Conservation (phyloP, 108 stramenopile genomes). For the Seminavis robusta region DNA sequence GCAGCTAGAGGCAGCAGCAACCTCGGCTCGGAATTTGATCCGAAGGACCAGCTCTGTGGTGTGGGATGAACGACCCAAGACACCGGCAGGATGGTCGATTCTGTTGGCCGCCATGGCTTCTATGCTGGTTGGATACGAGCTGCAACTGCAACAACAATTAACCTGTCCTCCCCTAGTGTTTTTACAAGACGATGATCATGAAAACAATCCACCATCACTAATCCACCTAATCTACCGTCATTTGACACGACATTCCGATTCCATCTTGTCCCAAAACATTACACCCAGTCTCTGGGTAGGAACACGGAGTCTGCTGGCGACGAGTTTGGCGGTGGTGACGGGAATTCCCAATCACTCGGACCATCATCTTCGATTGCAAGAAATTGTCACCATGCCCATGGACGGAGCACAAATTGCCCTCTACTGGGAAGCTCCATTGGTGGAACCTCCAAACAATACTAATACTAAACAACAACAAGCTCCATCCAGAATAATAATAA, state of each 20-base stretch:
- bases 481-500: no score
- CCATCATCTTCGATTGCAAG: slow-evolving; percentile 49
- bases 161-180: no score
- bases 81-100: slow-evolving; percentile 62
- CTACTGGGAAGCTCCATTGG: slow-evolving; percentile 74
- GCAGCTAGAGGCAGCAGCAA: no score
- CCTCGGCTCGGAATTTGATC: no score
- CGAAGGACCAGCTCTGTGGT: no score
- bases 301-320: slow-evolving; percentile 56
- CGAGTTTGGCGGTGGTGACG: slow-evolving; percentile 60
- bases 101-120: slow-evolving; percentile 32
- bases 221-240: slow-evolving; percentile 23
- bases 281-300: slow-evolving; percentile 75
- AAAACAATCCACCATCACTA: no score
- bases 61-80: slow-evolving; percentile 55
- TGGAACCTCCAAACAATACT: not conserved
- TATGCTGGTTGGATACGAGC: slow-evolving; percentile 41
- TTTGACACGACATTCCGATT: slow-evolving; percentile 26
- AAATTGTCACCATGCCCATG: slow-evolving; percentile 61
- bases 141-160: no score
- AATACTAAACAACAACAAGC: not conserved
- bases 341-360: slow-evolving; percentile 32
- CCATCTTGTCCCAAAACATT: slow-evolving; percentile 59
- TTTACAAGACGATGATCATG: no score
- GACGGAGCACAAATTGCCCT: slow-evolving; percentile 72